A percentile compares a stretch with the other conserved stretches of the same genome.
Conservation (phyloP, 441 rosid genomes). For the Aquilaria agallochum region DNA sequence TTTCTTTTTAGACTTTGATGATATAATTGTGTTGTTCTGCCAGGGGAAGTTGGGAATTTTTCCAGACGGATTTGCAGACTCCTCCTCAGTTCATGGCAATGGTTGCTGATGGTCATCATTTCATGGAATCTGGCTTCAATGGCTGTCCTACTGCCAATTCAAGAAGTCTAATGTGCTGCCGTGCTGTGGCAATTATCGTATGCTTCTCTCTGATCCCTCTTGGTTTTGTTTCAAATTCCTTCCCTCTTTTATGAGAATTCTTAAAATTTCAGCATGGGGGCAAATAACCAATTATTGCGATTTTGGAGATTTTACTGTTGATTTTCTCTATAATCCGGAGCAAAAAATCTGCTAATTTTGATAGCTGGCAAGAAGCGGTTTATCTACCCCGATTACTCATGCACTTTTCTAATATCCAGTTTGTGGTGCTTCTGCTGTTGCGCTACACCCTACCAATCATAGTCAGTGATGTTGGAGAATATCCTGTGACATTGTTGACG, state of each 20-base stretch:
- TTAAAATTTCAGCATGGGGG: no score
- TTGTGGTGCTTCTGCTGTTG: conserved; percentile 60
- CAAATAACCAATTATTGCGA: no score
- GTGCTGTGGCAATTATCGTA: conserved; percentile 64
- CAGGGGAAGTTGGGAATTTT: conserved; percentile 68
- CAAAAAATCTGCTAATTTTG: no score
- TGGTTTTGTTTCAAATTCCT: background rate
- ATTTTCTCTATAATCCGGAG: no score
- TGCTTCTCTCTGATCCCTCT: conserved; percentile 14
- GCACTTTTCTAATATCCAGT: conserved; percentile 35
- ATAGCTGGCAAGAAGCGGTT: no score
- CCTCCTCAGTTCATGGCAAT: conserved; percentile 39
- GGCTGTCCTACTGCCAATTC: conserved; percentile 38
- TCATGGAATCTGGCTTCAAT: conserved; percentile 39
- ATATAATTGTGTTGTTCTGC: background rate
- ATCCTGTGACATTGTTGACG: conserved; percentile 46
- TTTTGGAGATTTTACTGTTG: no score
- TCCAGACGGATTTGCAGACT: conserved; percentile 43
- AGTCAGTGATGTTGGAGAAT: conserved; percentile 45
- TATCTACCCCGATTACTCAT: background rate
- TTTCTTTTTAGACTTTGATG: background rate
- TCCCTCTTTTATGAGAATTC: background rate
- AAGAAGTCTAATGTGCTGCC: conserved; percentile 64
- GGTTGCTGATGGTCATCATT: conserved; percentile 34
- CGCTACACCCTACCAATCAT: conserved; percentile 71